These are phyloP conservation scores for Fusarium sp. DNA, from an alignment of 2,329 filamentous ascomycete genomes.

Conservation along the genomic window DNA sequence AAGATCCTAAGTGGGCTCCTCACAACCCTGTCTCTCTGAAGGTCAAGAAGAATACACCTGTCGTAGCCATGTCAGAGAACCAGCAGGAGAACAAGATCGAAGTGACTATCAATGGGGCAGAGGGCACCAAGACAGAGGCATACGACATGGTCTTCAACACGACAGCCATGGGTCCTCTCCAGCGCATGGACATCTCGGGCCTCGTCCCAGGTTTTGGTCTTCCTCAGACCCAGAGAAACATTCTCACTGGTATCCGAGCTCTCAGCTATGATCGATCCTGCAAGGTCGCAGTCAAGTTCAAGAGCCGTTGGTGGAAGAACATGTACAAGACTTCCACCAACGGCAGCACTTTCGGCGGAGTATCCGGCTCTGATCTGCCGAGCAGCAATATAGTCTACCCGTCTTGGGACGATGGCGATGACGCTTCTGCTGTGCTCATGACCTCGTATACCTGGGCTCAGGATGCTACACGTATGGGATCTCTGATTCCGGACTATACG, in stretches of 20 bases:
- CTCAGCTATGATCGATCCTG: slow-evolving; percentile 22
- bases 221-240: background rate
- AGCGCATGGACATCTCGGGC: slow-evolving; percentile 14
- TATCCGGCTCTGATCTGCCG: background rate
- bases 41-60: background rate
- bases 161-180: slow-evolving; percentile 11
- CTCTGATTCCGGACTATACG: slow-evolving; percentile 13
- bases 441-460: slow-evolving; percentile 32
- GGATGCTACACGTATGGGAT: slow-evolving; percentile 27
- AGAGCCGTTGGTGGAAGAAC: slow-evolving; percentile 22
- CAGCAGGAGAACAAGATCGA: background rate
- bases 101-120: background rate
- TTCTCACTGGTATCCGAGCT: slow-evolving; percentile 11
- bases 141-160: slow-evolving; percentile 36
- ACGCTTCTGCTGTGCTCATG: slow-evolving; percentile 15
- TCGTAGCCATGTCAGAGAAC: slow-evolving; percentile 1
- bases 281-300: slow-evolving; percentile 34
- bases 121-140: background rate
- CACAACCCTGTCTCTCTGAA: background rate
- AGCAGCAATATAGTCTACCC: slow-evolving; percentile 25
- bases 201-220: background rate
- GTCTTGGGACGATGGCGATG: slow-evolving; percentile 11
- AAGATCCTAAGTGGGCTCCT: background rate
- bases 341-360: background rate
- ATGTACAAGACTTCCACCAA: background rate